Conservation (phyloP, 306 rosid genomes). For the Prunus mira region DNA sequence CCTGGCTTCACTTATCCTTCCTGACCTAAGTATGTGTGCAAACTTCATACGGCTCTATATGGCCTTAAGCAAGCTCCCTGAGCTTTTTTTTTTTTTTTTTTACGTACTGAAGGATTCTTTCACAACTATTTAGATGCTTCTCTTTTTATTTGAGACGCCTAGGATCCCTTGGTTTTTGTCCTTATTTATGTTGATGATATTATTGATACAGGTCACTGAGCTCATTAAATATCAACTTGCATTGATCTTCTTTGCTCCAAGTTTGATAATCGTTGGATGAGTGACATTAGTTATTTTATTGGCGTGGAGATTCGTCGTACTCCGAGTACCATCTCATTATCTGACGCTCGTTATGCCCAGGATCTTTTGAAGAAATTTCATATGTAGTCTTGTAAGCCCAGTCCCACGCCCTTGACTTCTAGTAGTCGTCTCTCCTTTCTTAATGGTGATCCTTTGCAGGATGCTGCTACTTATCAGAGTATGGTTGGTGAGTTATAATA, state of each 20-base stretch:
- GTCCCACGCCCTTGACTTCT: background rate
- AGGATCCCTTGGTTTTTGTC: background rate
- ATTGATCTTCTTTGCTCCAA: background rate
- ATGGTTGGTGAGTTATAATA: background rate
- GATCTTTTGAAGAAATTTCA: background rate
- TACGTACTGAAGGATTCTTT: background rate
- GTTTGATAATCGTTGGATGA: too few relatives aligned
- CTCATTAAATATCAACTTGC: background rate
- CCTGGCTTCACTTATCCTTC: background rate
- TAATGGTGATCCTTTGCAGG: background rate
- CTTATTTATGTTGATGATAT: background rate
- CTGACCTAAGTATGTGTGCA: background rate
- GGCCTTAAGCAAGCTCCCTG: background rate
- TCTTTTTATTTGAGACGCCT: background rate
- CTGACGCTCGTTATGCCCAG: background rate
- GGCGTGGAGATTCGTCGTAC: background rate
- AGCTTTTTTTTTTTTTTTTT: too few relatives aligned
- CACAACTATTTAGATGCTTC: background rate
- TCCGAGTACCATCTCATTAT: background rate
- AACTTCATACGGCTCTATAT: background rate
- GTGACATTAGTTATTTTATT: background rate
- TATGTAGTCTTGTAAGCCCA: background rate
- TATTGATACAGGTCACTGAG: background rate
- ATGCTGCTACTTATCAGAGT: background rate
- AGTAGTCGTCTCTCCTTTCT: background rate